Evolutionary conservation across 1,284 basidiomycete species (phyloP), one percentile per base, ranked within the genome.

Genomic region (Ceratobasidium sp.): DNA sequence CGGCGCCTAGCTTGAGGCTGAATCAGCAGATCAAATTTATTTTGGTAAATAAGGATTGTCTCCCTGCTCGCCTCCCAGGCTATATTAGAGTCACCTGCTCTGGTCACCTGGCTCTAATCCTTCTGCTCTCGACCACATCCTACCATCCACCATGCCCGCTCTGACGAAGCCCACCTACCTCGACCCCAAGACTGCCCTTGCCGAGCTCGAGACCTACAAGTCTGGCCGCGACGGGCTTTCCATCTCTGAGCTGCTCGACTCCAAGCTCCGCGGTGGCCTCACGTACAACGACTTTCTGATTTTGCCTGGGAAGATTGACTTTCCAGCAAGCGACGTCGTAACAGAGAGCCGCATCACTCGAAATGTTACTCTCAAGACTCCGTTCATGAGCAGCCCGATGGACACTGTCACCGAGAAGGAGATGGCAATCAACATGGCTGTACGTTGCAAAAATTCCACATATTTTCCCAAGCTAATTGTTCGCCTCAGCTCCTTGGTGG

Each of bases 331-430:
- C 12, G 90, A 92, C 71, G 97, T 98, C 82, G 85, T 90, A 80
- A 92, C 96, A 2, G 95, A 98, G 86, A 94, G 92, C 82, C 90
- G 89, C 76, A 92, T 99, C 76, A 98, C 97, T 64, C 92, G 94
- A 78, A 98, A 98, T 83, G 95, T 99, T 81, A 88, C 90, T 57
- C 90, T 99, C 83, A 98, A 96, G 87, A 97, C 97, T 0, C 97
- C 98, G 0, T 98, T 99, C 87, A 88, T 99, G 87, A 98, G 96
- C 84, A 97, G 96, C 78, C 97, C 98, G 57, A 99, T 99, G 97
- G 97, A 99, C 88, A 99, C 97, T 46, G 97, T 99, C 81, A 99
- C 98, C 2, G 97, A 99, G 87, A 91, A 90, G 79, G 92, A 97
- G 82, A 99, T 99, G 97, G 97, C 97, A 71, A 98, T 99, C 83